Evolutionary conservation across 768 basidiomycete genomes (phyloP).

Genomic region (Phaeotremella fagi): DNA sequence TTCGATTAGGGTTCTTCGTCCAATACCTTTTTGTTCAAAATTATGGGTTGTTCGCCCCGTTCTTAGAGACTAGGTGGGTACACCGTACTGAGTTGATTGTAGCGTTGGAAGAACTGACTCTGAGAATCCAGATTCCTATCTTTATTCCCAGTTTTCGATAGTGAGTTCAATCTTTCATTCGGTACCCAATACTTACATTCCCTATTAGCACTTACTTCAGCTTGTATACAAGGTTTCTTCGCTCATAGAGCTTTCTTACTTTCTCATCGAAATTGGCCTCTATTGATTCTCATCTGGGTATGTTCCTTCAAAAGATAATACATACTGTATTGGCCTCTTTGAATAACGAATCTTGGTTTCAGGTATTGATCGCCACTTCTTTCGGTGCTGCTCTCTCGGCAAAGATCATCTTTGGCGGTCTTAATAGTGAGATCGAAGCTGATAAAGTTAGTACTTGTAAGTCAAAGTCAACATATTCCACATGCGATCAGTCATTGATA

Average conservation of each 20-base stretch:
- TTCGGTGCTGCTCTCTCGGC: constrained; percentile 13
- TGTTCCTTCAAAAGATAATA: no score
- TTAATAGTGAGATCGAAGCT: constrained; percentile 11
- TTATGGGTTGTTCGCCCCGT: constrained; percentile 18
- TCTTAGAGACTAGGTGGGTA: constrained; percentile 8
- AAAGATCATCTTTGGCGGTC: constrained; percentile 14
- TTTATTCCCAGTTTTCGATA: no score
- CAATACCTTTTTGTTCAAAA: constrained; percentile 27
- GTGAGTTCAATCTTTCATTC: no score
- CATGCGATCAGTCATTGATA: neutral
- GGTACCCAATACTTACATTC: no score
- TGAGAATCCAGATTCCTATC: no score
- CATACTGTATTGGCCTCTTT: no score
- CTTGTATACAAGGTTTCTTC: constrained; percentile 18
- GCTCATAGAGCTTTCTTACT: constrained; percentile 23
- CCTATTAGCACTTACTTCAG: neutral
- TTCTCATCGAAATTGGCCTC: constrained; percentile 5
- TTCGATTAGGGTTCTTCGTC: constrained; percentile 10
- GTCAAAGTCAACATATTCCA: no score
- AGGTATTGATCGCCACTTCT: constrained; percentile 1
- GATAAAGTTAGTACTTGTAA: neutral
- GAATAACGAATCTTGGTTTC: no score
- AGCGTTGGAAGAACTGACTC: no score
- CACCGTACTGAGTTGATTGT: neutral
- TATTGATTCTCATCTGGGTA: constrained; percentile 2